Base-by-base conservation (phyloP, 768 basidiomycete species). In the Agaricus sinodeliciosus region DNA sequence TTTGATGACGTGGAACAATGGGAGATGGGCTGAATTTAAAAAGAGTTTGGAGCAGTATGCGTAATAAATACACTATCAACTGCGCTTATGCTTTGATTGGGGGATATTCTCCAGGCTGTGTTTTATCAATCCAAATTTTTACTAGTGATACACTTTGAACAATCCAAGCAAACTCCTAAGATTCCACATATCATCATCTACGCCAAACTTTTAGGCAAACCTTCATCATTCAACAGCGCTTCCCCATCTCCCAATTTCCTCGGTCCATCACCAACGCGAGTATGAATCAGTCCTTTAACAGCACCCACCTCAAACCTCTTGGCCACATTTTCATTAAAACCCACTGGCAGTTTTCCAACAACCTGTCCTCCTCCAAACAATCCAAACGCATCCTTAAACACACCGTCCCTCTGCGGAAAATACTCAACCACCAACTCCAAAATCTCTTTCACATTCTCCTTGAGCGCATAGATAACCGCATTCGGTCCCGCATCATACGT, bases 401-500 rank as follows among this genome's bases (percentile, higher is more conserved):
- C 65, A 4, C 65, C 65, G 1, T 80, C 75, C n/a, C 72, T 68
- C 59, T 90, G 89, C 0, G 95, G 94, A 82, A 99, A 99, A 70
- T 88, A 97, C 53, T 76, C 72, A 50, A 84, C 69, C 58, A 98
- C 77, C 58, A 93, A 68, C 61, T 81, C 72, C 43, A 93, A 72
- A 59, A 99, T 86, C 67, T 85, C 81, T 58, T 78, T 79, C 62
- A 96, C 72, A 69, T 94, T 82, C 62, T 82, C 77, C 59, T 85
- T 75, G 3, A 80, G 78, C 0, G 93, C 81, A 70, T 98, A 99
- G 63, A 99, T 92, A 65, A 99, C 96, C 2, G 94, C 94, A 69
- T 99, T 99, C 12, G 96, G 96, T 28, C 96, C 96, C 0, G 96
- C 96, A 62, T 99, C 96, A 65, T 88, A 98, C n/a, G 96, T 99